Conservation (phyloP, 331 rosid species). For the Malus hybrid region DNA sequence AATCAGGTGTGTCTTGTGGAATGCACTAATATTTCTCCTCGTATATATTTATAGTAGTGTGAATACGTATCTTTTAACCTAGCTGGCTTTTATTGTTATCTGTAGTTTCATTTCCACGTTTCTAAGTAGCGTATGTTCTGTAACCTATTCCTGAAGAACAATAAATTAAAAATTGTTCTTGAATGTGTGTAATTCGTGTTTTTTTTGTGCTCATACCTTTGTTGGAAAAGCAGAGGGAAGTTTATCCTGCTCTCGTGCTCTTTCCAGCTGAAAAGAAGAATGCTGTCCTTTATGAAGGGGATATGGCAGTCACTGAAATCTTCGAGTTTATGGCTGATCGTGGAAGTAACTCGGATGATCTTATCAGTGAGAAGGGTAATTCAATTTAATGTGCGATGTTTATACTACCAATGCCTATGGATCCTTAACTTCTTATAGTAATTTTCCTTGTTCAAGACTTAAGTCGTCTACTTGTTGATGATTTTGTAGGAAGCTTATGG, state of each 20-base stretch:
- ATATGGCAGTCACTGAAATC: constrained; percentile 57
- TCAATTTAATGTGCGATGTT: background rate
- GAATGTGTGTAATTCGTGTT: background rate
- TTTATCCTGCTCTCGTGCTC: constrained; percentile 75
- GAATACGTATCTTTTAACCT: background rate
- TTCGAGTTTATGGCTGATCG: constrained; percentile 67
- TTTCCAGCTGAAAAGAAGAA: constrained; percentile 75
- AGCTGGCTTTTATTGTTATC: background rate
- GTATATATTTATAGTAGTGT: background rate
- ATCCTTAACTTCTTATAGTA: background rate
- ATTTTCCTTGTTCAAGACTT: background rate
- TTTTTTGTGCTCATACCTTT: constrained; percentile 12
- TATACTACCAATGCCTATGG: too few relatives aligned
- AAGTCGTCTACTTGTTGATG: constrained; percentile 4
- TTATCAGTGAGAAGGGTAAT: constrained; percentile 62
- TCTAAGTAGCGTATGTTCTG: background rate
- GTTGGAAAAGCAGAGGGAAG: constrained; percentile 62
- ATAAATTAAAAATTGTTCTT: background rate
- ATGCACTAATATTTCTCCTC: background rate
- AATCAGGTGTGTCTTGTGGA: constrained; percentile 52
- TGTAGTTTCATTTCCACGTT: background rate
- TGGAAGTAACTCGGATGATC: constrained; percentile 55
- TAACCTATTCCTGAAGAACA: background rate
- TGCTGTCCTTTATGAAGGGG: constrained; percentile 64
- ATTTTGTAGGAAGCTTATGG: constrained; percentile 47